These are phyloP conservation scores for Hysterium pulicare DNA, from an alignment of 2,329 filamentous ascomycete genomes.

Conservation along the genomic window DNA sequence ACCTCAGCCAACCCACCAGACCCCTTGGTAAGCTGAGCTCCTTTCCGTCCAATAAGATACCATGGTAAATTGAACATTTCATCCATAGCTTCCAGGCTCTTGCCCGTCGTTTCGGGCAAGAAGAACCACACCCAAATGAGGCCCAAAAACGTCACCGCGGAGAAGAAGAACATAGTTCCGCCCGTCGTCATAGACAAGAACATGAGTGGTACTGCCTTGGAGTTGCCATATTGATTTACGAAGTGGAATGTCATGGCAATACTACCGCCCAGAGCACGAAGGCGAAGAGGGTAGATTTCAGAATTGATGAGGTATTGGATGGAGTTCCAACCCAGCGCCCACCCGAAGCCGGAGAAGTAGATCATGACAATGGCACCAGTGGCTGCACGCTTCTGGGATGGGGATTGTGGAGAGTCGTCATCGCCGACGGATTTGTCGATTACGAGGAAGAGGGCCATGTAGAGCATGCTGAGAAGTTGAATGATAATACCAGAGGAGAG, in stretches of 20 bases:
- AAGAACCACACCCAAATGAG: conserved; percentile 69
- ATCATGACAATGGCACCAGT: conserved; percentile 68
- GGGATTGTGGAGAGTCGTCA: conserved; percentile 48
- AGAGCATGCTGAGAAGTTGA: conserved; percentile 52
- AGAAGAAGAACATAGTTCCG: conserved; percentile 77
- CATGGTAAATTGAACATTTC: conserved; percentile 68
- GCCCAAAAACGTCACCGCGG: conserved; percentile 64
- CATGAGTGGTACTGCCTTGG: conserved; percentile 72
- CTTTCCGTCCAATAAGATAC: conserved; percentile 64
- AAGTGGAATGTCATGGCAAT: conserved; percentile 78
- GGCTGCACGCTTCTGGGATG: conserved; percentile 53
- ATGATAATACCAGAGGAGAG: conserved; percentile 48
- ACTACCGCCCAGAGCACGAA: conserved; percentile 67
- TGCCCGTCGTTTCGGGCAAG: conserved; percentile 68
- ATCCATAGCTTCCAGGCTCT: conserved; percentile 66
- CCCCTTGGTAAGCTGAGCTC: conserved; percentile 30
- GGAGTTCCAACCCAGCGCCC: conserved; percentile 59
- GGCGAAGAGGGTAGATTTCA: conserved; percentile 72
- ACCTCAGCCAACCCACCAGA: conserved; percentile 31
- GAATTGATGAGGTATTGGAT: conserved; percentile 78
- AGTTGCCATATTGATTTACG: conserved; percentile 74
- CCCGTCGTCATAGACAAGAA: conserved; percentile 58
- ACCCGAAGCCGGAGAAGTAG: conserved; percentile 44
- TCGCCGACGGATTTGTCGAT: conserved; percentile 57
- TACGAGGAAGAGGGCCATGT: conserved; percentile 54